Conservation (phyloP, 148 eudicot species). For the Chenopodium formosanum region DNA sequence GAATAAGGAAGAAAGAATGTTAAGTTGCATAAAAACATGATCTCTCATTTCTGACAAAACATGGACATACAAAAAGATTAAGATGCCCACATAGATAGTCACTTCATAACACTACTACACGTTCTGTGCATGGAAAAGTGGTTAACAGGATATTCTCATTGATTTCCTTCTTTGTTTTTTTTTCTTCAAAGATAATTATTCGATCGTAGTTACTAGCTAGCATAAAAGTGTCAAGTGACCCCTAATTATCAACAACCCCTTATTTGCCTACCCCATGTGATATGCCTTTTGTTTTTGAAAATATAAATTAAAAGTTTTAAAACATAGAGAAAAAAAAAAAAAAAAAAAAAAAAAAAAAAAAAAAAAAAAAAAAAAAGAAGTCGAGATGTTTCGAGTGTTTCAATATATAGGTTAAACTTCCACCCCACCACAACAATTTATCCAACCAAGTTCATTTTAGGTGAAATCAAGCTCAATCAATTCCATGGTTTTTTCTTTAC, state of each 20-base stretch:
- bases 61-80: neutral
- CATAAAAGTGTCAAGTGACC: neutral
- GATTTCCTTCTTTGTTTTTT: neutral
- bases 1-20: neutral
- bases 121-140: neutral
- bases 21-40: slow-evolving; percentile 8
- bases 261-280: slow-evolving; percentile 16
- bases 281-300: neutral
- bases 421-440: neutral
- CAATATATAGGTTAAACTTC: neutral
- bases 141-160: neutral
- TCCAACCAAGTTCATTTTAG: neutral
- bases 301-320: too few species aligned
- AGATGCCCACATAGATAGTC: neutral
- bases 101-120: neutral
- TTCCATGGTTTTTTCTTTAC: neutral
- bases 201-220: neutral
- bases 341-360: neutral
- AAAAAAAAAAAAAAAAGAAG: neutral
- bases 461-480: neutral
- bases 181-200: neutral
- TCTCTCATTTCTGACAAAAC: neutral
- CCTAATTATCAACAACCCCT: slow-evolving; percentile 3
- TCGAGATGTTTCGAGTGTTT: neutral
- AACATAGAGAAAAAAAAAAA: too few species aligned